Base-by-base conservation (phyloP, 2,329 filamentous ascomycete genomes). In the Alternaria angustiovoidea region DNA sequence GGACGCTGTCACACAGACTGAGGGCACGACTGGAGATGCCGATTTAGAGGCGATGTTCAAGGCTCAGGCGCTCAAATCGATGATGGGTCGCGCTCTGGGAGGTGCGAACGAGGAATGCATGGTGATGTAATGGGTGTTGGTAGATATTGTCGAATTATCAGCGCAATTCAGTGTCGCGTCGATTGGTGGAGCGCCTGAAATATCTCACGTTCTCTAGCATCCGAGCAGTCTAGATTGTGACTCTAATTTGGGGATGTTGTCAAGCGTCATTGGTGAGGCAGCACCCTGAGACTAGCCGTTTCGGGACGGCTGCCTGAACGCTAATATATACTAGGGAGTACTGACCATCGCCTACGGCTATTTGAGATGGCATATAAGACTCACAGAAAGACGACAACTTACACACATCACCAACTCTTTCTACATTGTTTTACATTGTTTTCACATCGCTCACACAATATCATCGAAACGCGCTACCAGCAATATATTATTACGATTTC, bases 281-380 rank as follows among this genome's bases (percentile, higher is more conserved):
- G 5, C 43, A 46, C 9, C 43, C 43, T n/a, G 43, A 30, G 43
- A 30, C 43, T 46, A 46, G 43, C 43, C 43, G 2, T 7, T 46
- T 20, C 5, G 43, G 43, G 43, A 46, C 5, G 43, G 43, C 43
- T 46, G 43, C 43, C 43, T 46, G 43, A 46, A 46, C n/a, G 43
- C 24, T 28, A 30, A 26, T 12, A 18, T n/a, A n/a, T 11, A 46
- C 24, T 46, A 30, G 30, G 43, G 43, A 46, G 43, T 46, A 28
- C 24, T n/a, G 30, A 14, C 43, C 14, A 14, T 30, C 30, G 26
- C n/a, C 26, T 22, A 46, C 26, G 43, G 43, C 5, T 28, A 7
- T 30, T 46, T 30, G 43, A 30, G 28, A 46, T 46, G n/a, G 43
- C n/a, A 46, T 30, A 46, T 44, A 46, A 46, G 24, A 46, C 24